A percentile compares a stretch with the other conserved stretches of the same genome.
Conservation (phyloP, 2,329 filamentous ascomycete species). For the Boeremia lycopersici region DNA sequence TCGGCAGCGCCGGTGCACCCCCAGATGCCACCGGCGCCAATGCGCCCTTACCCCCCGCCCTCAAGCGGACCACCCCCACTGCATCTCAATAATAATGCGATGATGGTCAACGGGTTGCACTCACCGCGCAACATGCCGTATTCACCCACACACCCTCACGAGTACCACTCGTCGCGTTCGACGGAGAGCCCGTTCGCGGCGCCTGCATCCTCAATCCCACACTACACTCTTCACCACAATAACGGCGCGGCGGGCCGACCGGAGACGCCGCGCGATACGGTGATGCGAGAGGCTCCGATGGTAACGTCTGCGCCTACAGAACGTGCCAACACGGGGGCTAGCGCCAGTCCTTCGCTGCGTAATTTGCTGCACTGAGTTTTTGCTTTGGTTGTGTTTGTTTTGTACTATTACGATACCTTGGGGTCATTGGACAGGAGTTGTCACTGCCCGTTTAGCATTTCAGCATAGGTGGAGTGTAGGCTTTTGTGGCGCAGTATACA, state of each 20-base stretch:
- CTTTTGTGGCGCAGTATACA: slow-evolving; percentile 16
- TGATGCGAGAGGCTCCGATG: slow-evolving; percentile 41
- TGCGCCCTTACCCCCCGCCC: slow-evolving; percentile 39
- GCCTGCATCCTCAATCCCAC: slow-evolving; percentile 31
- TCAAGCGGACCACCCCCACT: slow-evolving; percentile 37
- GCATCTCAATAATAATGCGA: slow-evolving; percentile 40
- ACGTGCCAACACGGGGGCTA: slow-evolving; percentile 47
- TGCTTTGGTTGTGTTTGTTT: slow-evolving; percentile 13
- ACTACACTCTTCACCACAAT: slow-evolving; percentile 40
- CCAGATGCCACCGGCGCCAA: slow-evolving; percentile 35
- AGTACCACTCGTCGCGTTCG: slow-evolving; percentile 42
- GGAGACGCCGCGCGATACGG: slow-evolving; percentile 42
- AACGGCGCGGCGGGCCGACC: slow-evolving; percentile 43
- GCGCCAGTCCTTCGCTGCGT: slow-evolving; percentile 55
- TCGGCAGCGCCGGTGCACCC: slow-evolving; percentile 37
- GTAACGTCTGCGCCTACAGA: slow-evolving; percentile 35
- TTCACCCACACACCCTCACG: slow-evolving; percentile 45
- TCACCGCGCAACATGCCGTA: slow-evolving; percentile 46
- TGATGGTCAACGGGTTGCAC: slow-evolving; percentile 47
- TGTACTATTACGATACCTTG: slow-evolving; percentile 19
- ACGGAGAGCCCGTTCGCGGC: slow-evolving; percentile 45
- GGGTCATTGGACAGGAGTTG: slow-evolving; percentile 31
- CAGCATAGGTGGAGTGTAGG: slow-evolving; percentile 20
- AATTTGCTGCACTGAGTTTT: slow-evolving; percentile 53
- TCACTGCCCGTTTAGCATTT: slow-evolving; percentile 20